Percentiles rank a stretch among this genome's conserved stretches.
Conservation (phyloP, 768 basidiomycete species). For the Agaricus subrufescens region DNA sequence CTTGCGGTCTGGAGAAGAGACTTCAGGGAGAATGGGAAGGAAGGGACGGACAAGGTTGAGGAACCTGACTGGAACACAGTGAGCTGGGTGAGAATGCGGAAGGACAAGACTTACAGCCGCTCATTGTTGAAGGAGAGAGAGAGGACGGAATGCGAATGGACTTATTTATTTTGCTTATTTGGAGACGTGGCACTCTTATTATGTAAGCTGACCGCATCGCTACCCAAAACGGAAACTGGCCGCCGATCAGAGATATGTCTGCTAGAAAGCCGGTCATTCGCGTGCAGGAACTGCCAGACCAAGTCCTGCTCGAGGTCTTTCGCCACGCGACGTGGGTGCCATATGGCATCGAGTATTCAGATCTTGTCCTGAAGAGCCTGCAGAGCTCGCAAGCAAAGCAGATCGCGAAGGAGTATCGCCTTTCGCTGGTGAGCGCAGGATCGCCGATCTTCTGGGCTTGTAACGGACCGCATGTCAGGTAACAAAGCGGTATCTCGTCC, state of each 20-base stretch:
- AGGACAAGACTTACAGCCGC: constrained; percentile 59
- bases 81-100: background rate
- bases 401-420: constrained; percentile 11
- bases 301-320: constrained; percentile 23
- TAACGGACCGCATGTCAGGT: background rate
- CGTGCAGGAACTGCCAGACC: constrained; percentile 20
- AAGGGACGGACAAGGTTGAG: constrained; percentile 98
- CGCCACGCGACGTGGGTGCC: constrained; percentile 22
- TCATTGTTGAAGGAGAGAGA: constrained; percentile 48
- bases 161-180: background rate
- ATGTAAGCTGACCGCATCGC: background rate
- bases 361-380: constrained; percentile 10
- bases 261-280: constrained; percentile 12
- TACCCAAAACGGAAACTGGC: no score
- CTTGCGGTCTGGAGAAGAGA: constrained; percentile 97
- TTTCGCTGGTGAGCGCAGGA: constrained; percentile 18
- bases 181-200: constrained; percentile 7
- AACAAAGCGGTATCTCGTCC: constrained; percentile 12
- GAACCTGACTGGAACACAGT: constrained; percentile 72
- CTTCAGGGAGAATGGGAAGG: constrained; percentile 94
- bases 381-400: constrained; percentile 11
- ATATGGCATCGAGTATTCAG: constrained; percentile 15
- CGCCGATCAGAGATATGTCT: constrained; percentile 13
- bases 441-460: background rate
- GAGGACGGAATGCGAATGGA: background rate